Base-by-base conservation (phyloP, 768 basidiomycete species). In the Cyathus striatus region DNA sequence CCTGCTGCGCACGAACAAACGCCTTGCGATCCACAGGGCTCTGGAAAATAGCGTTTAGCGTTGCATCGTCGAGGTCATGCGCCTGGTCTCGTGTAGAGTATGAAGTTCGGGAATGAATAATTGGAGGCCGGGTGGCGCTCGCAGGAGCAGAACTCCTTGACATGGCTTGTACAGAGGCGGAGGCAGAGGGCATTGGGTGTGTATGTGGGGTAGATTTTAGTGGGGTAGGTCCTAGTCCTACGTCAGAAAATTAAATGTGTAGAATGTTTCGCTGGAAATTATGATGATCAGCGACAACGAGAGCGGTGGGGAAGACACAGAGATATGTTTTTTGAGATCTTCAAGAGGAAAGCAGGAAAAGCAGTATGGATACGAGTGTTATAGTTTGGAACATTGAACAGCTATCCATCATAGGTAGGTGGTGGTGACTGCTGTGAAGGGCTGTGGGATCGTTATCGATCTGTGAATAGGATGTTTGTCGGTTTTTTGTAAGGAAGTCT, bases 1-100 rank as follows among this genome's bases (percentile, higher is more conserved):
- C 53, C 7, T 52, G 41, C 47, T 65, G 63, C 0, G 59, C 59
- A 6, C 53, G 39, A 27, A 65, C 46, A 42, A 59, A 62, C 0
- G 56, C 50, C n/a, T 44, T 53, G 44, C 58, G 56, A 47, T 61
- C 59, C 38, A 55, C 40, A 6, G 46, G 40, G 37, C 54, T 49
- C 24, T 43, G 47, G 16, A 52, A 22, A 18, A 27, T 48, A 40
- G 45, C n/a, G 32, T 38, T 43, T 17, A 50, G 42, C 18, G 12
- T 40, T 4, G 48, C 47, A 23, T 59, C 51, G 9, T 55, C 52
- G 30, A 32, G 12, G 30, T 16, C 16, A 12, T 32, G 30, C 4
- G 30, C 30, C 3, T 32, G 16, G 41, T 59, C 58, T 3, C 45
- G 41, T 21, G 54, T 47, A 44, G 53, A 53, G 35, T 22, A 20